These are phyloP conservation scores for Globisporangium paddicum DNA, from an alignment of 352 stramenopile genomes.

Conservation along the genomic window DNA sequence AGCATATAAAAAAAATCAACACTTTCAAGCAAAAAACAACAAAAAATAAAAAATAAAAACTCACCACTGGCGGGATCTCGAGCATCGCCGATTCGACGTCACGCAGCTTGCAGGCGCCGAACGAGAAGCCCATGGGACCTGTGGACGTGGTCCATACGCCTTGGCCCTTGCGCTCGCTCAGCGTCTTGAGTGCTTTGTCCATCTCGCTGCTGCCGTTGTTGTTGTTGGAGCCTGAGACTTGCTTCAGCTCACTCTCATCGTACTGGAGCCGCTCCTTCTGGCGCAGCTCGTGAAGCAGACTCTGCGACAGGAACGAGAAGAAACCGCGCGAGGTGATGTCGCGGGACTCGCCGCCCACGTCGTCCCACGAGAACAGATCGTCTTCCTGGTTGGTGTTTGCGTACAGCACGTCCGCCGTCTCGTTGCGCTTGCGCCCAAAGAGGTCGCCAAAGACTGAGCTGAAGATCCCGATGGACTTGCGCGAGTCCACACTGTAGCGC, in stretches of 20 bases:
- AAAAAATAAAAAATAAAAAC: neutral
- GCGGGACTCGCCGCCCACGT: constrained; percentile 46
- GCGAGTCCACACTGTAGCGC: constrained; percentile 55
- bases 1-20: neutral
- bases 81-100: constrained; percentile 68
- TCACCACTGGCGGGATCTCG: constrained; percentile 44
- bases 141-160: constrained; percentile 66
- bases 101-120: constrained; percentile 55
- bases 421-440: constrained; percentile 54
- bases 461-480: constrained; percentile 45
- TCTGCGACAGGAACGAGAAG: constrained; percentile 47
- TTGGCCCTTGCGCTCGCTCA: constrained; percentile 40
- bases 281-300: constrained; percentile 37
- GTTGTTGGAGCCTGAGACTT: neutral
- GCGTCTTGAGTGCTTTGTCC: constrained; percentile 18
- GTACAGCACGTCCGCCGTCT: constrained; percentile 41
- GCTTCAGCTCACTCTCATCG: constrained; percentile 18
- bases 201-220: neutral
- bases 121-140: constrained; percentile 44
- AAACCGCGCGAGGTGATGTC: constrained; percentile 68
- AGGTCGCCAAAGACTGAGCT: constrained; percentile 63
- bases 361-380: constrained; percentile 67
- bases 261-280: constrained; percentile 18
- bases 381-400: constrained; percentile 28
- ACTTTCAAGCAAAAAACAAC: neutral